Percentiles rank a stretch among this genome's conserved stretches.
These are phyloP conservation scores for Paramecium pentaurelia DNA, from an alignment of 73 alveolate genomes.

Conservation along the genomic window DNA sequence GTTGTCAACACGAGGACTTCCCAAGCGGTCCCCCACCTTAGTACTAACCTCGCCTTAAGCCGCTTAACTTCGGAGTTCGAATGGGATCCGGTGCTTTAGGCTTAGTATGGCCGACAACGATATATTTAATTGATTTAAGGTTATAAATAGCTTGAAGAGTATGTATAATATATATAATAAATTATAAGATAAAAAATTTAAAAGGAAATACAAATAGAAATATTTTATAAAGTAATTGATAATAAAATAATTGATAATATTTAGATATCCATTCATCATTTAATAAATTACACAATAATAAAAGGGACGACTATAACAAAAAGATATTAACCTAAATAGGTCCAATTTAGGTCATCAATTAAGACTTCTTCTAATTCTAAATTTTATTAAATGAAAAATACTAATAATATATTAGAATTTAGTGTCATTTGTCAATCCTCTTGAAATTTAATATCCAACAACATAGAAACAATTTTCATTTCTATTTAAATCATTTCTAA, in stretches of 20 bases:
- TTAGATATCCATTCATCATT: not conserved
- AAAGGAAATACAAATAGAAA: not conserved
- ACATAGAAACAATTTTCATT: not conserved
- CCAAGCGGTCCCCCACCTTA: conserved; percentile 99
- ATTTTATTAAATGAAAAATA: not conserved
- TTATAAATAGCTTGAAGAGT: not conserved
- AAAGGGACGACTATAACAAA: not conserved
- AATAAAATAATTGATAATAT: not conserved
- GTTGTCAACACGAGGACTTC: conserved; percentile 96
- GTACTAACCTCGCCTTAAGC: conserved; percentile 99
- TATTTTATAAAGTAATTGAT: not conserved
- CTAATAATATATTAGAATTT: not conserved
- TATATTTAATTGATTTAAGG: not conserved
- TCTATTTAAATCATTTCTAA: not conserved
- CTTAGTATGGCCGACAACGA: conserved; percentile 99
- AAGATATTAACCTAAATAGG: not conserved
- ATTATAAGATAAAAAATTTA: no score
- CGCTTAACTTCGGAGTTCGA: conserved; percentile 99
- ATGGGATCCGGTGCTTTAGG: conserved; percentile 99
- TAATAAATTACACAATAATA: not conserved
- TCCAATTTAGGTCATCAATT: not conserved
- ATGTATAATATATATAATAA: not conserved
- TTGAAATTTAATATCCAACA: conserved; percentile 3
- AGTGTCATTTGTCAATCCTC: not conserved
- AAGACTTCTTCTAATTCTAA: not conserved